These are phyloP conservation scores for Hanseniaspora lindneri DNA, from an alignment of 805 yeast genomes.

Conservation along the genomic window DNA sequence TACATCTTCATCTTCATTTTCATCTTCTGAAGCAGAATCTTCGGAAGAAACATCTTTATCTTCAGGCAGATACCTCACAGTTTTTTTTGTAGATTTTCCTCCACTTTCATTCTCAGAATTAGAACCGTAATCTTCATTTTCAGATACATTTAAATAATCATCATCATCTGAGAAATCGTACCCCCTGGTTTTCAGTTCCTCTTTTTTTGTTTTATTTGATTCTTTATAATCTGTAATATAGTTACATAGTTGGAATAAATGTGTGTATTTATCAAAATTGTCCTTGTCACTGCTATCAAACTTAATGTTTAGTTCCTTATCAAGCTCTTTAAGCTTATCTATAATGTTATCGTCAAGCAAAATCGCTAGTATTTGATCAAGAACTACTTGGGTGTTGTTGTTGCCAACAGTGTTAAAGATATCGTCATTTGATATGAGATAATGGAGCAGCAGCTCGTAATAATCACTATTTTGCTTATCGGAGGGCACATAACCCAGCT, in stretches of 20 bases:
- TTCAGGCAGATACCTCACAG: neutral
- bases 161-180: constrained; percentile 6
- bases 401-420: constrained; percentile 11
- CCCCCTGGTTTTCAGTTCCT: neutral
- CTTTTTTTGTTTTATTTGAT: neutral
- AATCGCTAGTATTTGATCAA: constrained; percentile 3
- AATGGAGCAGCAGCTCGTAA: constrained; percentile 9
- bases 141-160: neutral
- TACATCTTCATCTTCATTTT: neutral
- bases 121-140: neutral
- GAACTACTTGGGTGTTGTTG: constrained; percentile 7
- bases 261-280: constrained; percentile 9
- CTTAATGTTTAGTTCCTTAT: constrained; percentile 6
- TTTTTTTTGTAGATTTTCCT: too few species aligned
- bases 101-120: too few species aligned
- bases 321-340: constrained; percentile 9
- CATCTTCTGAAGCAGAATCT: neutral
- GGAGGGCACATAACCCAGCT: constrained; percentile 4
- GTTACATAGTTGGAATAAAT: constrained; percentile 9
- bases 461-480: constrained; percentile 5
- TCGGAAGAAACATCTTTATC: neutral
- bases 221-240: constrained; percentile 3
- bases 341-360: constrained; percentile 7
- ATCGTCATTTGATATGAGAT: constrained; percentile 5
- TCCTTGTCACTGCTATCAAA: constrained; percentile 7